Conservation (phyloP, 306 rosid genomes). For the Castanea sativa region DNA sequence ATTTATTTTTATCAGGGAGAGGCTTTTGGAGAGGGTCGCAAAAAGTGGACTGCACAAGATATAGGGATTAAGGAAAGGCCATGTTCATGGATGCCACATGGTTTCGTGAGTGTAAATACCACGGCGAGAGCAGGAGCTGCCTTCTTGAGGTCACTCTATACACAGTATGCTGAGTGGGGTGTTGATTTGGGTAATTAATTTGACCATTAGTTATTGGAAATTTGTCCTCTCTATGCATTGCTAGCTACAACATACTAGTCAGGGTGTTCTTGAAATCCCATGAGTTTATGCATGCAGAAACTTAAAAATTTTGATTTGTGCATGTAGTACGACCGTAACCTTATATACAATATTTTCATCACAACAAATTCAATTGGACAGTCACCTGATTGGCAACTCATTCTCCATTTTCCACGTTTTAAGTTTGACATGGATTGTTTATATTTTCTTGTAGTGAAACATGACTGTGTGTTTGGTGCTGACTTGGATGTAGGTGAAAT, state of each 20-base stretch:
- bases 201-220: slow-evolving; percentile 12
- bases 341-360: neutral
- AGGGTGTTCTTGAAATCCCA: neutral
- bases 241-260: neutral
- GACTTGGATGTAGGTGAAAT: slow-evolving; percentile 85
- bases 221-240: neutral
- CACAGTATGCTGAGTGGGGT: slow-evolving; percentile 90
- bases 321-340: neutral
- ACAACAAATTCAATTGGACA: neutral
- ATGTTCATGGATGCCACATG: slow-evolving; percentile 86
- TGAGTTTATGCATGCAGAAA: slow-evolving; percentile 10
- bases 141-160: slow-evolving; percentile 77
- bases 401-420: slow-evolving; percentile 1
- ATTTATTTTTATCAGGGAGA: slow-evolving; percentile 45
- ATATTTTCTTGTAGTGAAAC: slow-evolving; percentile 66
- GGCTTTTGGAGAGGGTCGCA: slow-evolving; percentile 64
- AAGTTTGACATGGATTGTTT: slow-evolving; percentile 19
- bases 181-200: slow-evolving; percentile 84
- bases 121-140: slow-evolving; percentile 79
- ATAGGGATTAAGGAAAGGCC: slow-evolving; percentile 64
- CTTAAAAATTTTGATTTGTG: neutral
- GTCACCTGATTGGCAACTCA: neutral
- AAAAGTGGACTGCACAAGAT: slow-evolving; percentile 79
- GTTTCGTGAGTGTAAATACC: slow-evolving; percentile 92
- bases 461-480: slow-evolving; percentile 90